Percentiles rank a stretch among this genome's conserved stretches.
phyloP scores from a whole-genome alignment of 2,329 filamentous ascomycete species.

The Calonectria hongkongensis region DNA sequence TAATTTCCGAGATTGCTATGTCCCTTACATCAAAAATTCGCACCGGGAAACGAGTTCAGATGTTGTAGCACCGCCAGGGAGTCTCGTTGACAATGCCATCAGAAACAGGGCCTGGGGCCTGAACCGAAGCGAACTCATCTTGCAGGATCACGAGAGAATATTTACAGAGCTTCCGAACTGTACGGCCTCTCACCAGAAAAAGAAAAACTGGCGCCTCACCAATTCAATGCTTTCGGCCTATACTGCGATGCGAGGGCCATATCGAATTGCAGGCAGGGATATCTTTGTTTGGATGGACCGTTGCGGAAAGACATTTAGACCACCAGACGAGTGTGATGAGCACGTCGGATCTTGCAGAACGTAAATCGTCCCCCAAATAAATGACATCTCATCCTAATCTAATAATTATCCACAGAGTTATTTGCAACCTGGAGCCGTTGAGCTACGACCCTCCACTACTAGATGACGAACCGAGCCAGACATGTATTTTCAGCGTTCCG shows the following conservation, averaged over 20 bases:
- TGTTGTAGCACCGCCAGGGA: constrained; percentile 11
- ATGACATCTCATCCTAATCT: neutral
- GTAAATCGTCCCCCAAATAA: constrained; percentile 30
- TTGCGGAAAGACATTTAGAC: constrained; percentile 25
- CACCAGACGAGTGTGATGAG: constrained; percentile 9
- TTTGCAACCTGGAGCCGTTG: constrained; percentile 29
- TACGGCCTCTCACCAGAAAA: constrained; percentile 26
- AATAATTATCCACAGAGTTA: constrained; percentile 20
- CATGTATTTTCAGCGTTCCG: constrained; percentile 33
- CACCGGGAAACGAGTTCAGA: neutral
- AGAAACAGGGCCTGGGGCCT: constrained; percentile 33
- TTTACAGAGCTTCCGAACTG: constrained; percentile 24
- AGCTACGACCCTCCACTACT: constrained; percentile 35
- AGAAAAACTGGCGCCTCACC: constrained; percentile 48
- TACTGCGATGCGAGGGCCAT: constrained; percentile 58
- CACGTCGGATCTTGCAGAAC: constrained; percentile 24
- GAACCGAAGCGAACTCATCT: constrained; percentile 30
- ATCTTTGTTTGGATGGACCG: constrained; percentile 54
- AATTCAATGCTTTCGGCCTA: constrained; percentile 58
- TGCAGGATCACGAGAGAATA: constrained; percentile 23
- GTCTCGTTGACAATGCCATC: constrained; percentile 36
- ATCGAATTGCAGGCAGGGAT: constrained; percentile 50
- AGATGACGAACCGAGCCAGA: constrained; percentile 1
- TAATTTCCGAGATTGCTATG: neutral
- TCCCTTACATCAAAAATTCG: neutral